A percentile compares a stretch with the other conserved stretches of the same genome.
Evolutionary conservation across 2,329 filamentous ascomycete genomes (phyloP).

Genomic region (Ophiocordyceps camponoti-leonardi): DNA sequence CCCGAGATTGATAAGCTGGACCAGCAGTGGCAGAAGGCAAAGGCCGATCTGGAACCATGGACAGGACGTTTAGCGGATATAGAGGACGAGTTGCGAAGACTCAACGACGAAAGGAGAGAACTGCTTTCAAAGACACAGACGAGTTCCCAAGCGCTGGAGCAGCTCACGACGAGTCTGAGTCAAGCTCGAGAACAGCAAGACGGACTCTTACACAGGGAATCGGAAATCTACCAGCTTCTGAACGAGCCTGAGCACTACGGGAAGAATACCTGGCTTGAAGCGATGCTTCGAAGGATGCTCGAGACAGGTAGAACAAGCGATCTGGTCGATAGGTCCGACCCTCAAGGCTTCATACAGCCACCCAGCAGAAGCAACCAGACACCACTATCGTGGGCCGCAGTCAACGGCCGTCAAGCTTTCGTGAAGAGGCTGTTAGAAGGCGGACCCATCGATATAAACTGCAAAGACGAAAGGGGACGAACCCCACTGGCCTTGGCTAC

Average conservation of each 20-base stretch:
- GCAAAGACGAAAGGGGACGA: background rate
- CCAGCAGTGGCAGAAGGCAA: background rate
- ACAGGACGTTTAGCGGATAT: background rate
- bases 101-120: background rate
- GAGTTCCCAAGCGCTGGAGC: background rate
- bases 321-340: background rate
- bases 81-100: background rate
- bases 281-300: background rate
- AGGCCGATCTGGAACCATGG: background rate
- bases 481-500: background rate
- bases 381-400: background rate
- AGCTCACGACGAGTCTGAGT: background rate
- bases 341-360: background rate
- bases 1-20: background rate
- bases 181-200: background rate
- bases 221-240: background rate
- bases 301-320: background rate
- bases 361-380: background rate
- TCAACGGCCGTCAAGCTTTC: background rate
- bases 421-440: background rate
- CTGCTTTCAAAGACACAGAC: background rate
- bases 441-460: background rate
- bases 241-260: background rate
- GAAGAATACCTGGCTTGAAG: background rate
- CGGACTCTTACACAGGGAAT: background rate